Base-by-base conservation (phyloP, 177 flowering plant species). In the Vitis hybrid region DNA sequence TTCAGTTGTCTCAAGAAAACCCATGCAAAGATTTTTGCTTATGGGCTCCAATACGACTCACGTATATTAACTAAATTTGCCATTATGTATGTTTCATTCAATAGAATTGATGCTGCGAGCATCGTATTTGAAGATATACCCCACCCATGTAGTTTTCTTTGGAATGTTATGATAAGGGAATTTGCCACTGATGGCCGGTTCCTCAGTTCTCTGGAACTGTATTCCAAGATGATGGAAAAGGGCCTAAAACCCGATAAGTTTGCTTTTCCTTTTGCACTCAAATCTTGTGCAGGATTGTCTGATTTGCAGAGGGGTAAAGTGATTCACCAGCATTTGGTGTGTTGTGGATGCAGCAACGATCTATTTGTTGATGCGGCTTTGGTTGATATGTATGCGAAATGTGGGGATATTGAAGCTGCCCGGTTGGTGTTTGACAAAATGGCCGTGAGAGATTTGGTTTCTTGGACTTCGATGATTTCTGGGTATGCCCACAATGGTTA, bases 391-490 rank as follows among this genome's bases (percentile, higher is more conserved):
- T 78, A 78, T 18, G 62, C 69, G 11, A 78, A 78, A 32, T 73
- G 77, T 34, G 74, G 74, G 26, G 71, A 56, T 1, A 40, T 70
- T 45, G 72, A 67, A 9, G 55, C 9, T n/a, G 75, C 77, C 0
- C 64, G 72, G 11, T 6, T 19, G 23, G 74, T 85, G 72, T 83
- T 83, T 70, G 81, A 80, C 70, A 65, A 70, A 70, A 83, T 83
- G 83, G 13, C 66, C 1, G 65, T 30, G 1, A 74, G 78, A 62
- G 82, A 84, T 63, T 62, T 84, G 69, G 82, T 84, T 30, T 72
- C 77, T 2, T 85, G 87, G 84, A 80, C 71, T 48, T 60, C 75
- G 8, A 82, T 85, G 82, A 79, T 85, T 45, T 61, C 80, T n/a
- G 83, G 80, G 56, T 80, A 77, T 62, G 83, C 74, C 12, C 76